Evolutionary conservation across 2,329 filamentous ascomycete species (phyloP), one percentile per base, ranked within the genome.

Genomic region (Penicillium rolfsii): DNA sequence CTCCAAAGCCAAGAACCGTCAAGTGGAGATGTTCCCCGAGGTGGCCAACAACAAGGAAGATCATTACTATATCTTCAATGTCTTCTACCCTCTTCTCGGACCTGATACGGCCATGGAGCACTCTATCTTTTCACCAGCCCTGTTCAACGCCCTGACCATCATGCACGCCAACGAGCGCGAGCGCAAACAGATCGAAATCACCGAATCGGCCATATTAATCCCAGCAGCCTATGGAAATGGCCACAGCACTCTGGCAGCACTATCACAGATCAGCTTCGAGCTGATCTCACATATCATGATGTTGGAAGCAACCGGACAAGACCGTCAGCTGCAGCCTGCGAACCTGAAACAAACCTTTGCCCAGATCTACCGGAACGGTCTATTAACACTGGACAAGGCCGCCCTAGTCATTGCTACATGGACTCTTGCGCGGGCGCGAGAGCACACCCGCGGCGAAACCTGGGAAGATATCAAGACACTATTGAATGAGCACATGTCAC

Each of bases 21-120:
- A 77, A 41, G 61, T 70, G 33, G 70, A 75, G 60, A 64, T 73
- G 60, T 77, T 74, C 57, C 74, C 76, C 9, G 67, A 73, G 28
- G 57, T 71, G 19, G 65, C 66, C n/a, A 71, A 68, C 11, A 65
- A 69, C 7, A 56, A 52, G 3, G 73, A 77, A 33, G 71, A 78
- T 40, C 75, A 75, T 52, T 80, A 78, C 60, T 80, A 79, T 58
- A 75, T 81, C 16, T 80, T 80, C 65, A 80, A 77, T 57, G 64
- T 78, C n/a, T 76, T 72, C 53, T 79, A 80, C 64, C 79, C 79
- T n/a, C 70, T 78, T 12, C 67, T 77, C 12, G 71, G 67, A 6
- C 71, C 70, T 0, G 60, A 74, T 14, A 67, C 66, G 5, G 62
- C 68, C 1, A 71, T 79, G 68, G 79, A 81, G 58, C 70, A 73